Evolutionary conservation across 2,329 filamentous ascomycete species (phyloP).

Genomic region (Microsporum audouinii): DNA sequence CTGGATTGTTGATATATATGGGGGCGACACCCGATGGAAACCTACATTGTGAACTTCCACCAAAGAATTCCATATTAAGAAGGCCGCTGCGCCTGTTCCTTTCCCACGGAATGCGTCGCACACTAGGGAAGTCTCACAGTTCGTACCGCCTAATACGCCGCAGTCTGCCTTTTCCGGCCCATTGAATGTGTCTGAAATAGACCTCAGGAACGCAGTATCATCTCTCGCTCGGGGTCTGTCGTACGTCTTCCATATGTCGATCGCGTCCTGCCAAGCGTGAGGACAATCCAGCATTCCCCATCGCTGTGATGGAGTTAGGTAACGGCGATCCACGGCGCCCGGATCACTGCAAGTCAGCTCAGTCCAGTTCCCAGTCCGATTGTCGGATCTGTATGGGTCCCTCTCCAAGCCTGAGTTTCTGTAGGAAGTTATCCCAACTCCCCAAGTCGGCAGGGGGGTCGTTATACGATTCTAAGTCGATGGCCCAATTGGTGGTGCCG

Average conservation of each 20-base stretch:
- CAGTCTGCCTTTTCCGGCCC: not conserved
- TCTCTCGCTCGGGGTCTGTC: not conserved
- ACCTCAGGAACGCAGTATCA: not conserved
- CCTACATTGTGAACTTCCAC: not conserved
- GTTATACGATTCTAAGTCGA: conserved; percentile 15
- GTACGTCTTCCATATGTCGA: not conserved
- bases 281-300: not conserved
- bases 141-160: not conserved
- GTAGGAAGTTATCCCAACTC: not conserved
- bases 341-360: not conserved
- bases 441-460: not conserved
- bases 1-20: not conserved
- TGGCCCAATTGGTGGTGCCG: conserved; percentile 22
- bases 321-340: not conserved
- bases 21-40: not conserved
- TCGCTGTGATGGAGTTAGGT: not conserved
- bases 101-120: not conserved
- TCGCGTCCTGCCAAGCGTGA: not conserved
- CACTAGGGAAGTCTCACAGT: not conserved
- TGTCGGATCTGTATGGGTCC: not conserved
- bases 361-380: not conserved
- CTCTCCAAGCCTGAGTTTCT: not conserved
- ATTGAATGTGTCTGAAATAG: not conserved
- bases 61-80: conserved; percentile 13
- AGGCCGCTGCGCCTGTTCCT: conserved; percentile 11